phyloP scores from a whole-genome alignment of 140 eudicot genomes.

The Bidens hawaiensis region DNA sequence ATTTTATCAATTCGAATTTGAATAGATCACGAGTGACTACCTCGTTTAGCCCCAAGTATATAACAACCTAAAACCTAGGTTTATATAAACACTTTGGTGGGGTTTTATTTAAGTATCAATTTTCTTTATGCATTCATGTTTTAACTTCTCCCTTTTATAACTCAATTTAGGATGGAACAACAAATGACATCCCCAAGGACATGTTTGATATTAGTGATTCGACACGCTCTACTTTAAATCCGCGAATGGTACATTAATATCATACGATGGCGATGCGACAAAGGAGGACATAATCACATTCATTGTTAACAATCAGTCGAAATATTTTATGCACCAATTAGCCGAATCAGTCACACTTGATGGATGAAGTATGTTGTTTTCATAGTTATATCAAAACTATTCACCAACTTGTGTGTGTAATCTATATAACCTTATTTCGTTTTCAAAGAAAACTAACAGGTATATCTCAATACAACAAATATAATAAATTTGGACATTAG shows the following conservation, averaged over 20 bases:
- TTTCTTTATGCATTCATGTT: not conserved
- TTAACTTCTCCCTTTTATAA: not conserved
- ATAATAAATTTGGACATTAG: not conserved
- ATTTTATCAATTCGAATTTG: too few species aligned
- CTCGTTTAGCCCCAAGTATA: not conserved
- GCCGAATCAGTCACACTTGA: constrained; percentile 30
- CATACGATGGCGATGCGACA: constrained; percentile 41
- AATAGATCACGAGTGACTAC: not conserved
- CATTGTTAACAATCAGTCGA: constrained; percentile 29
- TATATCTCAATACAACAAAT: not conserved
- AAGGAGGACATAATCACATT: constrained; percentile 50
- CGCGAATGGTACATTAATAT: constrained; percentile 27
- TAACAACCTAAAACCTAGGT: not conserved
- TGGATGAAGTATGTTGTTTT: constrained; percentile 7
- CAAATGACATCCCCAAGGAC: constrained; percentile 47
- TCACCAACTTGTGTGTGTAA: not conserved
- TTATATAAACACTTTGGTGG: not conserved
- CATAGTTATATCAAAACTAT: not conserved
- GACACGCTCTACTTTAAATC: constrained; percentile 49
- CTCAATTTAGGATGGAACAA: constrained; percentile 43
- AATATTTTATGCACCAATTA: constrained; percentile 12
- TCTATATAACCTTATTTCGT: not conserved
- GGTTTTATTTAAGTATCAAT: not conserved
- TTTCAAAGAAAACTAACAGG: not conserved
- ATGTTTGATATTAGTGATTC: constrained; percentile 39